Evolutionary conservation across 352 stramenopile species (phyloP), one percentile per base, ranked within the genome.

Genomic region (Globisporangium solare): DNA sequence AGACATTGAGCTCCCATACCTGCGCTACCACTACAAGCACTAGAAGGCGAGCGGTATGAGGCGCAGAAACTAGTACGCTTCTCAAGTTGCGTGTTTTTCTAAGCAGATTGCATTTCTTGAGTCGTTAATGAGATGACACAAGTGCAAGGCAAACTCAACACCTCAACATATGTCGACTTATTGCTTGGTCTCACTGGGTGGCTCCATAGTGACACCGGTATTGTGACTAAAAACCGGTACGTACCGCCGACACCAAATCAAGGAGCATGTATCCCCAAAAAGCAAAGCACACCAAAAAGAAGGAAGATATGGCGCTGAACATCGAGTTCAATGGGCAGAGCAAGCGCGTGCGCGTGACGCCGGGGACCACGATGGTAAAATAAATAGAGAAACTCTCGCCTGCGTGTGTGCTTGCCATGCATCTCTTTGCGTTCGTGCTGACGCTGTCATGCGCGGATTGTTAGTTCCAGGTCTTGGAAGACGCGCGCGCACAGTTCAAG

Each of bases 1-100:
- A 70, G 96, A 99, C 54, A 80, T 98, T 42, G 96, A 99, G 64
- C 67, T 99, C 31, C 96, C 96, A 1, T 98, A 98, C 74, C 75
- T 99, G 52, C 84, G 89, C 48, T 95, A 92, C 73, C 83, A 89
- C 64, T 91, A 85, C 68, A 83, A 74, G 54, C 64, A 80, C 54
- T 70, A 76, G 57, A 66, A 32, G 5, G 56, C 22, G 13, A 43
- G 6, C 20, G 35, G 10, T 10, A 42, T 47, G 14, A 24, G 7
- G n/a, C 32, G 20, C 45, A 48, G 12, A 22, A 18, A 10, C 37
- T 3, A 10, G 37, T 42, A 12, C 2, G 37, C 37, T 42, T 42
- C 39, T 11, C 3, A n/a, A 43, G 12, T 43, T n/a, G 27, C 27
- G 27, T 18, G 17, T 43, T 43, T 42, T 15, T 18, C 13, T 43